Evolutionary conservation across 306 rosid genomes (phyloP).

Genomic region (Glycyrrhiza uralensis): DNA sequence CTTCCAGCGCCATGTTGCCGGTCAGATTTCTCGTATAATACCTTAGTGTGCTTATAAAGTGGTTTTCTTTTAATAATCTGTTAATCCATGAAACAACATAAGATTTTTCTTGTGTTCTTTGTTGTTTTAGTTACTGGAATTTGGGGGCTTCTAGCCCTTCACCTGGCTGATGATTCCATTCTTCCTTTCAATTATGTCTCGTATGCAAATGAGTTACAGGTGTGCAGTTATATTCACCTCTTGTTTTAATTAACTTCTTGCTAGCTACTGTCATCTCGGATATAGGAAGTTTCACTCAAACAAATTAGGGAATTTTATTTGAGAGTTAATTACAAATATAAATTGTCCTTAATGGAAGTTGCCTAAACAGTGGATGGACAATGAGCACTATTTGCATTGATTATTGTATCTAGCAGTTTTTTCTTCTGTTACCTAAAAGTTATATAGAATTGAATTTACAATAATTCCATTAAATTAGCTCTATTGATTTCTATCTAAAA

Average conservation of each 20-base stretch:
- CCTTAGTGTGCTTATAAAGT: background rate
- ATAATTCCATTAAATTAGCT: background rate
- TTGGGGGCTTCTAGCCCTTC: conserved; percentile 94
- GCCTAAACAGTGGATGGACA: background rate
- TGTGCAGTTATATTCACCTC: conserved; percentile 25
- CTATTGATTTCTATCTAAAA: background rate
- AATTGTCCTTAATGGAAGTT: background rate
- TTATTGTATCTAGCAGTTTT: background rate
- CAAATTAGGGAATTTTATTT: background rate
- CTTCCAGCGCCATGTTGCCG: conserved; percentile 83
- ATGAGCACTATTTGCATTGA: background rate
- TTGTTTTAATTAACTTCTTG: background rate
- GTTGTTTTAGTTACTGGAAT: conserved; percentile 66
- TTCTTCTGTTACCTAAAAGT: background rate
- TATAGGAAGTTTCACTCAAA: background rate
- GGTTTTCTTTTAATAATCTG: background rate
- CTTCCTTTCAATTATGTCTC: conserved; percentile 70
- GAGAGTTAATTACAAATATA: background rate
- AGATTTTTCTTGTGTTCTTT: conserved; percentile 5
- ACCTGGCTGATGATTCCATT: conserved; percentile 68
- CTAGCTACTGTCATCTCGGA: background rate
- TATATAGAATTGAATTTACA: background rate
- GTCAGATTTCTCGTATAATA: conserved; percentile 39
- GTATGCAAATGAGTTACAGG: conserved; percentile 82
- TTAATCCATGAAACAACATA: background rate